Percentiles rank a stretch among this genome's conserved stretches.
phyloP scores from a whole-genome alignment of 176 grass and related monocot genomes.

The Carex cristatella region DNA sequence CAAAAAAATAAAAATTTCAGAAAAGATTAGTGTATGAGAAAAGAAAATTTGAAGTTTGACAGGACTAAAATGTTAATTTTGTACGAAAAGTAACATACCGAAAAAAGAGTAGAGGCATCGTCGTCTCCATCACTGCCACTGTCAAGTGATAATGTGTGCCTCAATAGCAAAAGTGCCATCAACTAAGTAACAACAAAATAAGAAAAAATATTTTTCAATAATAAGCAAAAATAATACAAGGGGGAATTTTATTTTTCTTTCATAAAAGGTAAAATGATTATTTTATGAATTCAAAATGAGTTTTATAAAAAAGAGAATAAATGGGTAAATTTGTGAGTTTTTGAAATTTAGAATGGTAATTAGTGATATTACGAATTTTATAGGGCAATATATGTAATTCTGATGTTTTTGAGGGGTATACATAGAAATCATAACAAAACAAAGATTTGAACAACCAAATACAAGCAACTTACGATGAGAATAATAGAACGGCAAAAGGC shows the following conservation, averaged over 20 bases:
- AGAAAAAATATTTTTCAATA: not conserved
- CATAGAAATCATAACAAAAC: not conserved
- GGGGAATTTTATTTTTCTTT: no score
- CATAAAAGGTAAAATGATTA: no score
- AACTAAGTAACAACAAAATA: slow-evolving; percentile 31
- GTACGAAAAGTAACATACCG: slow-evolving; percentile 37
- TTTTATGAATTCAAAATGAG: no score
- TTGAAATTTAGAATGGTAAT: no score
- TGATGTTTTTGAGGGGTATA: no score
- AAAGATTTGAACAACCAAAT: slow-evolving; percentile 2
- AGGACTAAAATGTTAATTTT: not conserved
- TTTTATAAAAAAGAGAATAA: no score
- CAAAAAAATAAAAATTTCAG: slow-evolving; percentile 11
- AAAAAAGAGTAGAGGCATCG: slow-evolving; percentile 69
- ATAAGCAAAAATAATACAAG: not conserved
- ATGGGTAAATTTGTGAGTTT: no score
- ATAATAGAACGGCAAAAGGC: slow-evolving; percentile 85
- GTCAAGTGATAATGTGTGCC: slow-evolving; percentile 67
- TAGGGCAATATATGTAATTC: no score
- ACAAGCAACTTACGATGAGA: slow-evolving; percentile 58
- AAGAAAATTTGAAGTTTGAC: slow-evolving; percentile 1
- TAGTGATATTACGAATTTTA: no score
- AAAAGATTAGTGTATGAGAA: slow-evolving; percentile 4
- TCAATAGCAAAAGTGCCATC: slow-evolving; percentile 93
- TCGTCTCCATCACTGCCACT: slow-evolving; percentile 68